Base-by-base conservation (phyloP, 169 alveolate species). In the Plasmodium reichenowi region DNA sequence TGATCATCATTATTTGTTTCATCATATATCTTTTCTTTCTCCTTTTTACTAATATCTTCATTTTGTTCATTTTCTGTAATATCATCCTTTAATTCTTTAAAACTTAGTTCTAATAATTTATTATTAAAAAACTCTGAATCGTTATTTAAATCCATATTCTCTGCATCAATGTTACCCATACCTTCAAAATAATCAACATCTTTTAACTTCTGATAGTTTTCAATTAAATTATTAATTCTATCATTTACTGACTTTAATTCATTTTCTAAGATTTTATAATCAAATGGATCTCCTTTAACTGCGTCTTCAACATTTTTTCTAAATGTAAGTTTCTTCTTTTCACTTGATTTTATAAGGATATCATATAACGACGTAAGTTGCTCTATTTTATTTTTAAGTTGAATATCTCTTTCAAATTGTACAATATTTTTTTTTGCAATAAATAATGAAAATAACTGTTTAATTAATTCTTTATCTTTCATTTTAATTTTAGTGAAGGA, bases 401-500 rank as follows among this genome's bases (percentile, higher is more conserved):
- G 89, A 63, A 76, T 45, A 58, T 76, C 89, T 50, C 54, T 50
- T 50, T 73, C 88, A 58, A 59, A 59, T 63, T 89, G 91, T 50
- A 76, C 94, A 58, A 76, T 74, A 72, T 64, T 67, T 24, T 89
- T 76, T 17, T 76, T 74, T 24, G 89, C 94, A 72, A 75, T 89
- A 83, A 88, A 93, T 47, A 80, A 63, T 58, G 74, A 70, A 86
- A 89, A 93, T 32, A 88, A 89, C 54, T 70, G 89, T 64, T 87
- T 93, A 52, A 93, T 87, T 56, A 50, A 64, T 63, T 88, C 73
- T 26, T 72, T 76, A 47, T 93, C 95, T 63, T 89, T 89, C 93
- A 93, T 73, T 75, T 88, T 93, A 22, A 93, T 88, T 56, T 89
- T 93, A 15, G 94, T 89, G 50, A 93, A 72, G 7, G 95, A 90